A percentile compares a stretch with the other conserved stretches of the same genome.
Conservation (phyloP, 2,329 filamentous ascomycete genomes). For the Ophiostoma himal-ulmi region DNA sequence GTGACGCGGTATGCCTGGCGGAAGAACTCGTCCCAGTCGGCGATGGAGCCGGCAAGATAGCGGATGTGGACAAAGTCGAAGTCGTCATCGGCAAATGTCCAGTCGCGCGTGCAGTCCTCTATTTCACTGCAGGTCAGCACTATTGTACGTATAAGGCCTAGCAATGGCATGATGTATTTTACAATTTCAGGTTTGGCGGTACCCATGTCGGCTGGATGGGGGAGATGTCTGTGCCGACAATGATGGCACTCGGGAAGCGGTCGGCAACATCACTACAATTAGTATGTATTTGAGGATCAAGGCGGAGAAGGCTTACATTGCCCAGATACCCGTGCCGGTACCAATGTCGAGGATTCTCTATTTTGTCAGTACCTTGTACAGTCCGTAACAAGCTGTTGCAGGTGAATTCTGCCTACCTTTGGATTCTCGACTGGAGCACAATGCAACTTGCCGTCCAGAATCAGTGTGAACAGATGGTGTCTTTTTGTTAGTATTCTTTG, state of each 20-base stretch:
- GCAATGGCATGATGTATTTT: not conserved
- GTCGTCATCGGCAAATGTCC: conserved; percentile 40
- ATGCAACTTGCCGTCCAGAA: not conserved
- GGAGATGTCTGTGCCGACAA: conserved; percentile 51
- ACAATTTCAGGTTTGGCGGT: conserved; percentile 48
- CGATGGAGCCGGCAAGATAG: conserved; percentile 47
- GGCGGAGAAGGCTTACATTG: conserved; percentile 9
- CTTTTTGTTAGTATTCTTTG: not conserved
- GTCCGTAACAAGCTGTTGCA: no score
- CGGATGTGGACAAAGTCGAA: conserved; percentile 57
- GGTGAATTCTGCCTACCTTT: not conserved
- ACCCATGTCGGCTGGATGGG: conserved; percentile 53
- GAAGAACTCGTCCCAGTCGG: conserved; percentile 48
- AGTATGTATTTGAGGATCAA: no score
- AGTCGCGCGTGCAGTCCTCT: conserved; percentile 52
- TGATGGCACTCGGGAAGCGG: conserved; percentile 40
- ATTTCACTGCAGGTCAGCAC: conserved; percentile 37
- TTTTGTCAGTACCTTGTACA: not conserved
- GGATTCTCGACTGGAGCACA: not conserved
- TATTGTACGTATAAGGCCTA: not conserved
- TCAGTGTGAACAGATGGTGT: not conserved
- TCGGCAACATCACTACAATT: conserved; percentile 42
- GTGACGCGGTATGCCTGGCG: conserved; percentile 44
- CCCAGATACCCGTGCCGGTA: conserved; percentile 15
- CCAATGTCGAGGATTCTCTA: conserved; percentile 39